A percentile compares a stretch with the other conserved stretches of the same genome.
These are phyloP conservation scores for Hamigera avellanea DNA, from an alignment of 495 filamentous ascomycete species.

Conservation along the genomic window DNA sequence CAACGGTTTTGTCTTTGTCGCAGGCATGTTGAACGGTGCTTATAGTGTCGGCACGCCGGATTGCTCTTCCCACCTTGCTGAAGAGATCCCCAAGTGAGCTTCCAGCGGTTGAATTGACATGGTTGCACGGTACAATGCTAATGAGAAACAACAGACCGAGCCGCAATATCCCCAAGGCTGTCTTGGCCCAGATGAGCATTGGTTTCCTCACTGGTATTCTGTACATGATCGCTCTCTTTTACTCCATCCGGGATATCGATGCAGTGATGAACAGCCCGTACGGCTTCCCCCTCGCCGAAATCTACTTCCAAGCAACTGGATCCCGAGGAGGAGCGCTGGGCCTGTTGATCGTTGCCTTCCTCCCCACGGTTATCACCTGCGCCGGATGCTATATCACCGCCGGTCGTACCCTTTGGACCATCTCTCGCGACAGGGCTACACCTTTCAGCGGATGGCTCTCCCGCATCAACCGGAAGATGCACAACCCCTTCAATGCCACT, in stretches of 20 bases:
- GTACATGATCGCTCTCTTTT: conserved; percentile 48
- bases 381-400: conserved; percentile 63
- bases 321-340: conserved; percentile 45
- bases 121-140: not conserved
- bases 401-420: conserved; percentile 77
- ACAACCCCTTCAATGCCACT: conserved; percentile 59
- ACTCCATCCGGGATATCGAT: conserved; percentile 45
- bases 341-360: conserved; percentile 53
- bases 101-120: not conserved
- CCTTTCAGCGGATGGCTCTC: conserved; percentile 31
- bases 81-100: conserved; percentile 60
- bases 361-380: conserved; percentile 48
- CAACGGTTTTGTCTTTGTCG: conserved; percentile 65
- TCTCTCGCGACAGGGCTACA: conserved; percentile 58
- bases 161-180: conserved; percentile 38
- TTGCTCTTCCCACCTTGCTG: conserved; percentile 64
- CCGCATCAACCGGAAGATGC: conserved; percentile 30
- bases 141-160: conserved; percentile 15
- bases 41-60: conserved; percentile 78
- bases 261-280: conserved; percentile 28
- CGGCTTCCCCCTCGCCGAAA: conserved; percentile 62
- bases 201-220: conserved; percentile 37
- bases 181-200: conserved; percentile 36
- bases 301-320: conserved; percentile 71
- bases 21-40: conserved; percentile 77